These are phyloP conservation scores for Aspergillus versicolor DNA, from an alignment of 2,329 filamentous ascomycete genomes.

Conservation along the genomic window DNA sequence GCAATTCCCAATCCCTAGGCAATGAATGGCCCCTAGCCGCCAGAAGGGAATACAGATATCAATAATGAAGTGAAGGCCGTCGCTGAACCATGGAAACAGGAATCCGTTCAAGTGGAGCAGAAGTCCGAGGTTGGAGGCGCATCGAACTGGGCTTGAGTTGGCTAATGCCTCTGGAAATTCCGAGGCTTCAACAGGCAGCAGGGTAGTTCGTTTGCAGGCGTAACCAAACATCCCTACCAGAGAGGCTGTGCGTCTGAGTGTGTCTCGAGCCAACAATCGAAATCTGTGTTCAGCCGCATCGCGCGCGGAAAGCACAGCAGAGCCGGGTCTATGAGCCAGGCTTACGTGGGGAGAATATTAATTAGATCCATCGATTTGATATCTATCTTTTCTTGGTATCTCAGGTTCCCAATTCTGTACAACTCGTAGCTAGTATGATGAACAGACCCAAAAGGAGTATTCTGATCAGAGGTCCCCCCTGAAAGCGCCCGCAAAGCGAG, in stretches of 20 bases:
- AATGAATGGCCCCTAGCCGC: too few relatives aligned
- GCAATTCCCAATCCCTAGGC: too few relatives aligned
- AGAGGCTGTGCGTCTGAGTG: background rate
- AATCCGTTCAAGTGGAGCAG: too few relatives aligned
- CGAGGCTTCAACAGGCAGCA: background rate
- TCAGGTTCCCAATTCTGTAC: slow-evolving; percentile 10
- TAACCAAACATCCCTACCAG: background rate
- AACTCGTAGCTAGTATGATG: background rate
- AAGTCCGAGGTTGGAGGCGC: too few relatives aligned
- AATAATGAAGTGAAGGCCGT: too few relatives aligned
- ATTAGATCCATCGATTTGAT: background rate
- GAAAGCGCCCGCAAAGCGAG: slow-evolving; percentile 2
- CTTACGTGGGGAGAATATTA: background rate
- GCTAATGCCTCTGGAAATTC: too few relatives aligned
- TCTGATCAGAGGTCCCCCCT: background rate
- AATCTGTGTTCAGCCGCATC: background rate
- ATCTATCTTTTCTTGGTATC: slow-evolving; percentile 9
- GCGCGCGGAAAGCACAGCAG: background rate
- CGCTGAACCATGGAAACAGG: too few relatives aligned
- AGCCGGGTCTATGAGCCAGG: background rate
- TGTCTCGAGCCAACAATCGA: background rate
- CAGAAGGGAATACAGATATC: too few relatives aligned
- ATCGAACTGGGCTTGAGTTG: too few relatives aligned
- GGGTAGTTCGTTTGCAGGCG: background rate
- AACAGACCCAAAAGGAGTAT: slow-evolving; percentile 2